Evolutionary conservation across 2,329 filamentous ascomycete species (phyloP), one percentile per base, ranked within the genome.

Genomic region (Cladosporium sp.): DNA sequence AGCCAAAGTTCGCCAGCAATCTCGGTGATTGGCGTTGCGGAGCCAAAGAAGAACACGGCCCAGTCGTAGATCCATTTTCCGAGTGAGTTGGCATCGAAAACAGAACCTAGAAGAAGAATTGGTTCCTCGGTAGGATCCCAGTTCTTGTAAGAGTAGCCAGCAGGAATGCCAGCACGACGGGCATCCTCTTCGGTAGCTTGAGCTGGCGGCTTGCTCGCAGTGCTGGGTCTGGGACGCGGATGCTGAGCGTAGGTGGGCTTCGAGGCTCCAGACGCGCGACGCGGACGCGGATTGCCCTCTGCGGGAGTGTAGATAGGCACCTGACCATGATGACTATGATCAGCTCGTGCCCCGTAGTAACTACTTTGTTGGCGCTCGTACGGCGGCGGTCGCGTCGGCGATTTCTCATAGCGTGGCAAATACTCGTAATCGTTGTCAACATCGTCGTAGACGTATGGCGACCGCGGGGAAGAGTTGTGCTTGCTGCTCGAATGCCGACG

Each of bases 21-120:
- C 71, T 97, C 93, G 63, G 93, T 88, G 75, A 97, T 92, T 60
- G 93, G 92, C 12, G 91, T 92, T 49, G 87, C 87, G 15, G 92
- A 87, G 44, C 92, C 92, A 72, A 96, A 89, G 77, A 90, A 89
- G 82, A 92, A 97, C 70, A 97, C 92, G 21, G 95, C 97, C 95
- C 95, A 99, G 84, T 98, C 95, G 80, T 97, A 99, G 76, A 99
- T 96, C 95, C 95, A 99, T 81, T 97, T 97, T 75, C 95, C 95
- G 34, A 99, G 86, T 30, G 92, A 97, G 85, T 98, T 97, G 75
- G 94, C 92, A 77, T 98, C 95, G 76, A 98, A 98, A 65, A 98
- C 95, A 76, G 92, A 96, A 60, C 95, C 95, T 26, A 98, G 86
- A 30, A 99, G 87, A 76, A 97, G 89, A 77, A 99, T 97, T 61